phyloP scores from a whole-genome alignment of 2,329 filamentous ascomycete genomes.

The Capronia epimyces region DNA sequence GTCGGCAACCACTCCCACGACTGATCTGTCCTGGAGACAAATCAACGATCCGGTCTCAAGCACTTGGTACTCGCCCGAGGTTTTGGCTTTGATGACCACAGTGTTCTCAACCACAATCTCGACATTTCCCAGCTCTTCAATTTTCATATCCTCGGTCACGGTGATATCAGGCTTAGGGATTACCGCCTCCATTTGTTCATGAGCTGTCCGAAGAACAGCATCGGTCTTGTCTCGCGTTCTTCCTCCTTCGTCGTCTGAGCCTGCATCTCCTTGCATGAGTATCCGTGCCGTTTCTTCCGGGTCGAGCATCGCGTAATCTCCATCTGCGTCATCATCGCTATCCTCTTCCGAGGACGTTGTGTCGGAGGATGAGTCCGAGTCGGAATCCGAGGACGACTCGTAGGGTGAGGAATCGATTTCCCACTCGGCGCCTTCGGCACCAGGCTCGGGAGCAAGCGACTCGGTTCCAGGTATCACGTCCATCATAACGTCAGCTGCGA shows the following conservation, averaged over 20 bases:
- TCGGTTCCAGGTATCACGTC: constrained; percentile 8
- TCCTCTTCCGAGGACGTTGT: constrained; percentile 53
- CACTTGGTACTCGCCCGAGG: constrained; percentile 74
- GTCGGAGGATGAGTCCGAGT: constrained; percentile 52
- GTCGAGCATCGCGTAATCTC: constrained; percentile 66
- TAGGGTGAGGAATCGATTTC: constrained; percentile 73
- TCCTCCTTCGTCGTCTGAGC: constrained; percentile 70
- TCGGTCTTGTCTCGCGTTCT: constrained; percentile 39
- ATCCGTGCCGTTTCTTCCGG: constrained; percentile 78
- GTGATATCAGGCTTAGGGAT: constrained; percentile 69
- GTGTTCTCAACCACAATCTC: constrained; percentile 73
- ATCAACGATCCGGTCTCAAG: constrained; percentile 79
- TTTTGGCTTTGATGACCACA: constrained; percentile 71
- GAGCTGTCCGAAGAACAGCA: constrained; percentile 64
- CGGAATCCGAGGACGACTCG: constrained; percentile 56
- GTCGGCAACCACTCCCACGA: constrained; percentile 79
- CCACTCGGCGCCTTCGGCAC: constrained; percentile 67
- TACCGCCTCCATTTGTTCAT: constrained; percentile 63
- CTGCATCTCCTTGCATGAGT: constrained; percentile 75
- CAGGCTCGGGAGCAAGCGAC: constrained; percentile 33
- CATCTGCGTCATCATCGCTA: constrained; percentile 37
- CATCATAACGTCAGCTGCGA: neutral
- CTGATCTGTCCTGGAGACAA: constrained; percentile 66
- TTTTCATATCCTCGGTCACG: constrained; percentile 70
- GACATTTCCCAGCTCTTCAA: constrained; percentile 69